A percentile compares a stretch with the other conserved stretches of the same genome.
Conservation (phyloP, 2,329 filamentous ascomycete genomes). For the Fusarium sp. region DNA sequence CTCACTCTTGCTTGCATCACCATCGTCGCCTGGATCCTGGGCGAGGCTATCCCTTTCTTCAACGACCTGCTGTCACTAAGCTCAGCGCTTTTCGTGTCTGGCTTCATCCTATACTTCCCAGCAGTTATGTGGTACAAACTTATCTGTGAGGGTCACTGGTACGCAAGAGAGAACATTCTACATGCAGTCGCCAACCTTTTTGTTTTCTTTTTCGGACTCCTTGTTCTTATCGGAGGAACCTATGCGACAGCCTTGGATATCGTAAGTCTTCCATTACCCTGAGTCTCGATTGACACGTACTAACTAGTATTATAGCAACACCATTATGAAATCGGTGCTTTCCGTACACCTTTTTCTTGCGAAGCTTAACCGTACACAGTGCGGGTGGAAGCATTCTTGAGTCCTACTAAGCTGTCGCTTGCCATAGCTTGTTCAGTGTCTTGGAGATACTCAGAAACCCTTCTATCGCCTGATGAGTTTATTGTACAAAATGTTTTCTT, state of each 20-base stretch:
- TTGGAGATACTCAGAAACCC: no score
- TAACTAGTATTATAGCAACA: constrained; percentile 14
- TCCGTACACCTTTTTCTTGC: constrained; percentile 30
- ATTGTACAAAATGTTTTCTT: no score
- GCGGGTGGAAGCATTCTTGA: no score
- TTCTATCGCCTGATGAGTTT: no score
- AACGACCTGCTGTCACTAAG: constrained; percentile 71
- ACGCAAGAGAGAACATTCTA: constrained; percentile 35
- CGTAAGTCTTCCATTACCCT: not conserved
- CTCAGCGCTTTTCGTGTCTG: constrained; percentile 64
- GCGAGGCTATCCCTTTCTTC: constrained; percentile 81
- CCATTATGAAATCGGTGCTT: constrained; percentile 36
- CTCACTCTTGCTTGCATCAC: constrained; percentile 70
- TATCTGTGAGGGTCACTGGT: constrained; percentile 48
- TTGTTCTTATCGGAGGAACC: constrained; percentile 34
- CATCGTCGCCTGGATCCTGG: constrained; percentile 60
- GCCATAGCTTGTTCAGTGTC: no score
- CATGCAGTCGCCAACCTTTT: constrained; percentile 19
- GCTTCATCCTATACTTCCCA: constrained; percentile 57
- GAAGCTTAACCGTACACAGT: not conserved
- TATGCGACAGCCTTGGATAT: constrained; percentile 40
- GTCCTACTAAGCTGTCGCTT: no score
- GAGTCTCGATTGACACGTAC: accelerated
- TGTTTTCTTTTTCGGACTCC: constrained; percentile 37
- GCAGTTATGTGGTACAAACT: constrained; percentile 60